A percentile compares a stretch with the other conserved stretches of the same genome.
phyloP scores from a whole-genome alignment of 495 filamentous ascomycete species.

The Aspergillus campestris region DNA sequence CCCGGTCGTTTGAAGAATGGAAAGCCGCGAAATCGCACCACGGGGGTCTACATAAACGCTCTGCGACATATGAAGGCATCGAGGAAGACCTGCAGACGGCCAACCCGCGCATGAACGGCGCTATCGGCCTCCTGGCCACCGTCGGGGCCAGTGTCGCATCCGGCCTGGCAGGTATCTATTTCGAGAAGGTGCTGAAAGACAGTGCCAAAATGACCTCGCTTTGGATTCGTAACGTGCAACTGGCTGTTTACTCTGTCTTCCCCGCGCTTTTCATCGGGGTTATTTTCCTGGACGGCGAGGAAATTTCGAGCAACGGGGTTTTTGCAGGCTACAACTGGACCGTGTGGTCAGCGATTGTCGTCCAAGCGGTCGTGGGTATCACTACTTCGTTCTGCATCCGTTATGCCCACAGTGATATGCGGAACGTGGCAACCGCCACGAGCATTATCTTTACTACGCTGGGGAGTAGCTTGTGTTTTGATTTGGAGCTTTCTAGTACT shows the following conservation, averaged over 20 bases:
- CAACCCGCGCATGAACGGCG: constrained; percentile 60
- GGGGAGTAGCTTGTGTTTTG: constrained; percentile 77
- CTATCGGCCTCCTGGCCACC: constrained; percentile 70
- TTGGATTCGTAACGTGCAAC: constrained; percentile 91
- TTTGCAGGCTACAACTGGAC: constrained; percentile 89
- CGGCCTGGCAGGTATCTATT: constrained; percentile 79
- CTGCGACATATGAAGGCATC: constrained; percentile 93
- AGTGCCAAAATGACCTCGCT: constrained; percentile 59
- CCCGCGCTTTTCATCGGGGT: constrained; percentile 81
- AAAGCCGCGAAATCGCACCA: constrained; percentile 34
- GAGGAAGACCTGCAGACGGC: constrained; percentile 63
- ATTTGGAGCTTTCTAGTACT: constrained; percentile 58
- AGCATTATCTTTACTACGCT: constrained; percentile 79
- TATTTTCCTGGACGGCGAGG: constrained; percentile 73
- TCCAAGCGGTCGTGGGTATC: constrained; percentile 80
- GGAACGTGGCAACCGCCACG: constrained; percentile 85
- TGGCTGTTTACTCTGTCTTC: constrained; percentile 86
- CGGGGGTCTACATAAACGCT: constrained; percentile 53
- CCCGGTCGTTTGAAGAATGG: constrained; percentile 57
- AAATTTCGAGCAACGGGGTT: constrained; percentile 75
- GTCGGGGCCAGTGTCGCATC: constrained; percentile 68
- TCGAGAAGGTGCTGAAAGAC: constrained; percentile 91
- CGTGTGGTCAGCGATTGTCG: constrained; percentile 75
- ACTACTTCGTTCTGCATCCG: constrained; percentile 77
- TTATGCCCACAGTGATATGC: constrained; percentile 58